Percentiles rank a stretch among this genome's conserved stretches.
These are phyloP conservation scores for Melaleuca quinquenervia DNA, from an alignment of 345 rosid genomes.

Conservation along the genomic window DNA sequence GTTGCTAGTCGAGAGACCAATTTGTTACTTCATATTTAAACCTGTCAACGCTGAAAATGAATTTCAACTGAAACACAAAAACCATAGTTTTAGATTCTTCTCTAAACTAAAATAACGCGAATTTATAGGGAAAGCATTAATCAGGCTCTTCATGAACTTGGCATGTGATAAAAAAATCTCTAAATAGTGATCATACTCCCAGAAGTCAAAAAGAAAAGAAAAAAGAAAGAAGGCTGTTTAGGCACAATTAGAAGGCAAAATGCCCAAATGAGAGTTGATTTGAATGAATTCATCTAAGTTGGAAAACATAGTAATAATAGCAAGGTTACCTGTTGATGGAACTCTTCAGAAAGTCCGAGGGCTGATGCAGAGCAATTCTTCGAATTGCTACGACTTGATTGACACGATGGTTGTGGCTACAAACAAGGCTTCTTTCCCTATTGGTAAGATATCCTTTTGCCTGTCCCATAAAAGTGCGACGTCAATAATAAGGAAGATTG, in stretches of 20 bases:
- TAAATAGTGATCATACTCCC: neutral
- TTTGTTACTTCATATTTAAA: neutral
- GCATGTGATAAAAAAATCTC: neutral
- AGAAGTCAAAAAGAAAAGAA: neutral
- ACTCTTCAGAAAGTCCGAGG: neutral
- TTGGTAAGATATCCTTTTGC: conserved; percentile 44
- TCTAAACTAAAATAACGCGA: neutral
- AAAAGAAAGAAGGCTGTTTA: neutral
- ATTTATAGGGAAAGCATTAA: neutral
- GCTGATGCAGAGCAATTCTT: neutral
- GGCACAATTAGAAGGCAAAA: neutral
- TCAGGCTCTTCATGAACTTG: neutral
- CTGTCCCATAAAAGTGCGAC: conserved; percentile 17
- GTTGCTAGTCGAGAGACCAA: neutral
- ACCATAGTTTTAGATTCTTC: neutral
- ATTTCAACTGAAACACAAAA: neutral
- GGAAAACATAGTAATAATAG: neutral
- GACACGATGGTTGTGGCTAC: conserved; percentile 49
- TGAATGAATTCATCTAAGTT: neutral
- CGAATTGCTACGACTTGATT: conserved; percentile 6
- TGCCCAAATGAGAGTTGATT: neutral
- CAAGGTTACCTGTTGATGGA: neutral
- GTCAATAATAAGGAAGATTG: neutral
- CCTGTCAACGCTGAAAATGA: neutral
- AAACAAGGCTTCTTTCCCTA: conserved; percentile 73